phyloP scores from a whole-genome alignment of 2,329 filamentous ascomycete species.

The Xenoacremonium recifei region DNA sequence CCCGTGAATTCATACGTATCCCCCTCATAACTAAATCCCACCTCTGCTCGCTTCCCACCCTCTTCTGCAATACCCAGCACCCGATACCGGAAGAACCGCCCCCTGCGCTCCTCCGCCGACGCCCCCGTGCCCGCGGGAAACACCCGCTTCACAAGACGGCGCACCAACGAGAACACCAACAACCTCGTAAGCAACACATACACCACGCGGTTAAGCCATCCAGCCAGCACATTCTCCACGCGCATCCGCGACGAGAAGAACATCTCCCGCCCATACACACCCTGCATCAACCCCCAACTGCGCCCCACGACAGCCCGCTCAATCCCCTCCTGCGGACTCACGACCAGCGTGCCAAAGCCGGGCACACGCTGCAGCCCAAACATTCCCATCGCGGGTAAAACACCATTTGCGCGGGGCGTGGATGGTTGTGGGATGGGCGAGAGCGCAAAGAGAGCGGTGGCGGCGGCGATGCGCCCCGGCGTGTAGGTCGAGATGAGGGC shows the following conservation, averaged over 20 bases:
- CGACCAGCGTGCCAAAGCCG: slow-evolving; percentile 7
- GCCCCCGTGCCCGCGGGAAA: slow-evolving; percentile 17
- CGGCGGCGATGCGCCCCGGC: slow-evolving; percentile 1
- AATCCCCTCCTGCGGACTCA: slow-evolving; percentile 12
- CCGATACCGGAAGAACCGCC: slow-evolving; percentile 15
- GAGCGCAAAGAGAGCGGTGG: slow-evolving; percentile 2
- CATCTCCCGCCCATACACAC: slow-evolving; percentile 5
- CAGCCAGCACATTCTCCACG: slow-evolving; percentile 1
- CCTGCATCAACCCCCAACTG: slow-evolving; percentile 14
- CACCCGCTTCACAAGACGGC: slow-evolving; percentile 9
- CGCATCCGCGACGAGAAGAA: slow-evolving; percentile 7
- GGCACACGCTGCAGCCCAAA: slow-evolving; percentile 1
- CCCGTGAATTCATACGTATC: slow-evolving; percentile 19
- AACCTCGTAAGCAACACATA: slow-evolving; percentile 8
- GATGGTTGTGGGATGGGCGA: not conserved
- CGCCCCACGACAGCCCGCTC: slow-evolving; percentile 16
- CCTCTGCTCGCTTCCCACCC: slow-evolving; percentile 4
- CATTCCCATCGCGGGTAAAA: slow-evolving; percentile 1
- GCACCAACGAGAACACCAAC: slow-evolving; percentile 9
- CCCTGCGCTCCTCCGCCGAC: slow-evolving; percentile 8
- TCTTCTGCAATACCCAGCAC: slow-evolving; percentile 12
- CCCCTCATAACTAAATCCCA: slow-evolving; percentile 14
- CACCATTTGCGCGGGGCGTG: not conserved
- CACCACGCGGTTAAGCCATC: slow-evolving; percentile 5
- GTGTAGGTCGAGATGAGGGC: slow-evolving; percentile 2